Percentiles rank a stretch among this genome's conserved stretches.
These are phyloP conservation scores for Xylaria arbuscula DNA, from an alignment of 2,329 filamentous ascomycete genomes.

Conservation along the genomic window DNA sequence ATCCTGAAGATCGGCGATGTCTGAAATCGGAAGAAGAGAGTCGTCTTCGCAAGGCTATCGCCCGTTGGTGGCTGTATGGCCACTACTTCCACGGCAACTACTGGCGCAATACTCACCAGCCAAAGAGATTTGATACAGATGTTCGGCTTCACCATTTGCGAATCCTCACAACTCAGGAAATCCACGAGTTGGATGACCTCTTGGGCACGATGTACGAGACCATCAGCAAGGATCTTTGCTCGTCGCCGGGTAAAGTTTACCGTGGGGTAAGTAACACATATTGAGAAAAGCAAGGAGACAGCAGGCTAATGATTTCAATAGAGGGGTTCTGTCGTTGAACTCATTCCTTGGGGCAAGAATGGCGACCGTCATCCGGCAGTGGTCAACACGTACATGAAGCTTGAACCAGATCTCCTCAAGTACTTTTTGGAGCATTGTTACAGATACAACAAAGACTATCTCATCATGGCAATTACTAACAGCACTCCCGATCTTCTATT, in stretches of 20 bases:
- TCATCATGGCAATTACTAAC: constrained; percentile 56
- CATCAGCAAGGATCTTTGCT: constrained; percentile 48
- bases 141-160: constrained; percentile 46
- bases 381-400: constrained; percentile 58
- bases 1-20: constrained; percentile 58
- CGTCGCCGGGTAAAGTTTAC: constrained; percentile 43
- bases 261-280: constrained; percentile 38
- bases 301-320: constrained; percentile 35
- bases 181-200: constrained; percentile 46
- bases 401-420: constrained; percentile 62
- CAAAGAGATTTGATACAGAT: constrained; percentile 43
- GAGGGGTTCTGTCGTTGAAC: constrained; percentile 38
- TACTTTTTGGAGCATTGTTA: constrained; percentile 61
- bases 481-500: constrained; percentile 57
- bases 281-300: neutral
- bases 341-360: constrained; percentile 46
- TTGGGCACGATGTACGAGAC: constrained; percentile 42
- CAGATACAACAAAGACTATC: constrained; percentile 58
- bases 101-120: constrained; percentile 43
- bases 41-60: constrained; percentile 63
- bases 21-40: constrained; percentile 56
- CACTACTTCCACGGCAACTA: constrained; percentile 62
- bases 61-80: constrained; percentile 66
- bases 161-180: constrained; percentile 45
- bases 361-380: constrained; percentile 48